Percentiles rank a stretch among this genome's conserved stretches.
Evolutionary conservation across 306 rosid species (phyloP).

Genomic region (Quercus bicolor): DNA sequence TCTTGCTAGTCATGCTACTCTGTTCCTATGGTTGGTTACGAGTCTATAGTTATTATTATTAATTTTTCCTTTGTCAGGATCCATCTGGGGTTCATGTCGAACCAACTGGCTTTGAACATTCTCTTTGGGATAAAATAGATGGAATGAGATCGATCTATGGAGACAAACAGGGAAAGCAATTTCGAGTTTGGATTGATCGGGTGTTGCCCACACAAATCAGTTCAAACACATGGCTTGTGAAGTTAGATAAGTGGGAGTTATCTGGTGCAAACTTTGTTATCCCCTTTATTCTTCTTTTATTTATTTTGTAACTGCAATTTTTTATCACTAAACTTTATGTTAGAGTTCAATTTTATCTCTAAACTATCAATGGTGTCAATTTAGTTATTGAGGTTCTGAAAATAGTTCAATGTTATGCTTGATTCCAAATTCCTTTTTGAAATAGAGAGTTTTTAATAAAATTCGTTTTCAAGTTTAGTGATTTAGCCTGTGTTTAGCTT

Average conservation of each 20-base stretch:
- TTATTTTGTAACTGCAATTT: not conserved
- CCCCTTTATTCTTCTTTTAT: conserved; percentile 7
- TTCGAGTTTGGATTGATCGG: conserved; percentile 66
- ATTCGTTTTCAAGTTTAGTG: too few relatives aligned
- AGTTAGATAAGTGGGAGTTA: conserved; percentile 70
- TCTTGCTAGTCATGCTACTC: too few relatives aligned
- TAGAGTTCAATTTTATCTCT: too few relatives aligned
- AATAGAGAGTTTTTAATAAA: too few relatives aligned
- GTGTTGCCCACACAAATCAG: conserved; percentile 46
- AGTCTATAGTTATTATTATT: conserved; percentile 8
- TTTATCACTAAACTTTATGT: too few relatives aligned
- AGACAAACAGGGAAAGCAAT: conserved; percentile 69
- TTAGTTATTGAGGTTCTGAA: too few relatives aligned
- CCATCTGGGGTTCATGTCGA: conserved; percentile 52
- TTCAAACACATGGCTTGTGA: conserved; percentile 65
- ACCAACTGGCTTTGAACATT: conserved; percentile 63
- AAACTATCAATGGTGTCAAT: too few relatives aligned
- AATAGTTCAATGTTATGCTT: too few relatives aligned
- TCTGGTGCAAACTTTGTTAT: conserved; percentile 39
- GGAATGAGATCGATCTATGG: conserved; percentile 46
- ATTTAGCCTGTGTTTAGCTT: too few relatives aligned
- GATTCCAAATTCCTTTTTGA: too few relatives aligned
- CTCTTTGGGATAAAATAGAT: conserved; percentile 32
- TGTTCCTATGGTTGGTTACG: not conserved
- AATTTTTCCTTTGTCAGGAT: conserved; percentile 37